phyloP scores from a whole-genome alignment of 1,284 basidiomycete species.

The Wolfiporia cocos region DNA sequence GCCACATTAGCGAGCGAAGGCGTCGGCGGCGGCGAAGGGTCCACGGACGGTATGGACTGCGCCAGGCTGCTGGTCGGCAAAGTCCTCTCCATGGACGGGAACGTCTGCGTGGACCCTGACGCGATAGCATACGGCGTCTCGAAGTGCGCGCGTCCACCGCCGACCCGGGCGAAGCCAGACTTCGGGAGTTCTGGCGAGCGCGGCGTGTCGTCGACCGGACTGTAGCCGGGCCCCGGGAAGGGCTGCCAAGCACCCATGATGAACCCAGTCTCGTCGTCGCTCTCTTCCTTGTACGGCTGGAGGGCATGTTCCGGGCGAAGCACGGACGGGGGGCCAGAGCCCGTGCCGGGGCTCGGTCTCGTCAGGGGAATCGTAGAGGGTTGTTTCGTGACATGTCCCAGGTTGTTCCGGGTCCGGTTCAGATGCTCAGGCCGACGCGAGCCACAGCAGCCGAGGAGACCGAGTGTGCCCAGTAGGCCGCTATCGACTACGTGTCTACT shows the following conservation, averaged over 20 bases:
- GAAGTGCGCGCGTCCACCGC: conserved; percentile 72
- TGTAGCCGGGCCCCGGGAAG: conserved; percentile 51
- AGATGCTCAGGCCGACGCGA: conserved; percentile 37
- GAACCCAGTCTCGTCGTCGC: conserved; percentile 70
- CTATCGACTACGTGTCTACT: conserved; percentile 76
- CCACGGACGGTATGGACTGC: conserved; percentile 23
- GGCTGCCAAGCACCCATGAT: conserved; percentile 85
- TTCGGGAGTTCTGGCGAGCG: conserved; percentile 30
- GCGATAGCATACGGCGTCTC: conserved; percentile 74
- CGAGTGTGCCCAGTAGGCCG: conserved; percentile 80
- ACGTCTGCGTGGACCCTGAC: conserved; percentile 45
- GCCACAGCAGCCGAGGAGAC: conserved; percentile 70
- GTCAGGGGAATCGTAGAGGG: conserved; percentile 25
- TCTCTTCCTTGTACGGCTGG: conserved; percentile 71
- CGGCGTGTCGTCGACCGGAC: conserved; percentile 33
- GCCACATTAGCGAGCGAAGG: conserved; percentile 38
- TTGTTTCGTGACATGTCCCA: conserved; percentile 14
- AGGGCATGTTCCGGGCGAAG: conserved; percentile 73
- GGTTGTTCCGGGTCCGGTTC: conserved; percentile 20
- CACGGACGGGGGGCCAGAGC: conserved; percentile 65
- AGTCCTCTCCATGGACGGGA: conserved; percentile 56
- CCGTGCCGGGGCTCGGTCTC: conserved; percentile 25
- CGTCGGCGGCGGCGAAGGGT: conserved; percentile 45
- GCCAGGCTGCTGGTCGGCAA: conserved; percentile 17
- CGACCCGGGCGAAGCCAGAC: conserved; percentile 73